These are phyloP conservation scores for Chaetomium sp. DNA, from an alignment of 2,329 filamentous ascomycete genomes.

Conservation along the genomic window DNA sequence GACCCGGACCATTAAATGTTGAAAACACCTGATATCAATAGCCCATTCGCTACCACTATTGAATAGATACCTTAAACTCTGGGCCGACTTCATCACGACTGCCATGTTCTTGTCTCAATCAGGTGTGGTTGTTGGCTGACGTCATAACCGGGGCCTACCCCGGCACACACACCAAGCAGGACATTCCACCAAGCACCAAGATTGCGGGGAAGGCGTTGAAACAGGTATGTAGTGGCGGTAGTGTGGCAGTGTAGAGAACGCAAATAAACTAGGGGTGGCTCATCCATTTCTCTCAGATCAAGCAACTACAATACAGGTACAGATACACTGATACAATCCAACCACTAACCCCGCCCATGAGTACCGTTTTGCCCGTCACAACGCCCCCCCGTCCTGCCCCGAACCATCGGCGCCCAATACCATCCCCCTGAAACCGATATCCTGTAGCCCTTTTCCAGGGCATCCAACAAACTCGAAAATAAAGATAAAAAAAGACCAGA, in stretches of 20 bases:
- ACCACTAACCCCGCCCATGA: constrained; percentile 5
- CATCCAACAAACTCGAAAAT: not conserved
- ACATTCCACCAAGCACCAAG: not conserved
- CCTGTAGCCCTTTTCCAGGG: constrained; percentile 5
- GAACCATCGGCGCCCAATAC: constrained; percentile 2
- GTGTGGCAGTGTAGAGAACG: not conserved
- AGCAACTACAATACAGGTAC: not conserved
- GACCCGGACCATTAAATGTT: not conserved
- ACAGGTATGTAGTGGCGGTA: not conserved
- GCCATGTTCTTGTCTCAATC: not conserved
- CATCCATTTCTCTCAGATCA: not conserved
- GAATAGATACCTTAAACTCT: not conserved
- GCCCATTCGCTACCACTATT: not conserved
- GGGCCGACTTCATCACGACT: not conserved
- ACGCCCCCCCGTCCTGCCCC: constrained; percentile 4
- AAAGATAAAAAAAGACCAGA: not conserved
- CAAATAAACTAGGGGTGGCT: not conserved
- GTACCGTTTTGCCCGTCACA: constrained; percentile 8
- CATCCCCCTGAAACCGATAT: constrained; percentile 4
- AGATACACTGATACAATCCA: constrained; percentile 22
- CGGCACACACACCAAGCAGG: not conserved
- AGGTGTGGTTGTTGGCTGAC: not conserved
- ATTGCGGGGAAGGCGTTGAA: not conserved
- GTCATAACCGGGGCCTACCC: not conserved
- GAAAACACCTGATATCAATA: not conserved